These are phyloP conservation scores for Podila epigama DNA, from an alignment of 192 early-diverging fungal species.

Conservation along the genomic window DNA sequence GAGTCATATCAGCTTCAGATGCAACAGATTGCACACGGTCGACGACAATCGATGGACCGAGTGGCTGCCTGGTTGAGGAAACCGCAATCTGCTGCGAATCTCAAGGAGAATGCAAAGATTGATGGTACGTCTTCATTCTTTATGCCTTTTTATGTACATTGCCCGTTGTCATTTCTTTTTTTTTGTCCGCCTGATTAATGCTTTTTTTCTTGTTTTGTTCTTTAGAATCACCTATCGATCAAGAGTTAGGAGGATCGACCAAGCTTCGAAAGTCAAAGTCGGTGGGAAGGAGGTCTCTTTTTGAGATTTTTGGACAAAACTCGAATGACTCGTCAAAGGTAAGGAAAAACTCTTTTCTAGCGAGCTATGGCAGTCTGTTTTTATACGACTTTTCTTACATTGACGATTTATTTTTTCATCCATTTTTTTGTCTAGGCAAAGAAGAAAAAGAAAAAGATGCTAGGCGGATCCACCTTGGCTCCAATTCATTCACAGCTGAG, in stretches of 20 bases:
- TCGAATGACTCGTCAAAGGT: slow-evolving; percentile 8
- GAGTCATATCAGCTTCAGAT: not conserved
- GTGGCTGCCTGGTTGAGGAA: slow-evolving; percentile 36
- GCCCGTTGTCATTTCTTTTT: not conserved
- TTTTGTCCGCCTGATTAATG: not conserved
- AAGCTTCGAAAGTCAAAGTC: slow-evolving; percentile 28
- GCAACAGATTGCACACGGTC: slow-evolving; percentile 4
- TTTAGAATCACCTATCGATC: not conserved
- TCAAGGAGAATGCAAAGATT: slow-evolving; percentile 17
- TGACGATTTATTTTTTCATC: too few species aligned
- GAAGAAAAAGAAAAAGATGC: not conserved
- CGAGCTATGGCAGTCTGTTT: too few species aligned
- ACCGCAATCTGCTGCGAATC: slow-evolving; percentile 31
- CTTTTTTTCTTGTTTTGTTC: too few species aligned
- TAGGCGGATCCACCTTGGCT: not conserved
- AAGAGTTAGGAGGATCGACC: slow-evolving; percentile 4
- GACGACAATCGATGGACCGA: slow-evolving; percentile 26
- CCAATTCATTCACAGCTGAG: not conserved
- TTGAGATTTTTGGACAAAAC: slow-evolving; percentile 32
- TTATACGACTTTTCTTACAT: too few species aligned
- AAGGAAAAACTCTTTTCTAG: not conserved
- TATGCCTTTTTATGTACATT: not conserved
- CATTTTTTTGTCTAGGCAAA: not conserved
- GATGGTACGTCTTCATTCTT: slow-evolving; percentile 11
- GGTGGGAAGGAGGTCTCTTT: slow-evolving; percentile 28